A percentile compares a stretch with the other conserved stretches of the same genome.
Evolutionary conservation across 768 basidiomycete genomes (phyloP).

Genomic region (Leucosporidium creatinivorum): DNA sequence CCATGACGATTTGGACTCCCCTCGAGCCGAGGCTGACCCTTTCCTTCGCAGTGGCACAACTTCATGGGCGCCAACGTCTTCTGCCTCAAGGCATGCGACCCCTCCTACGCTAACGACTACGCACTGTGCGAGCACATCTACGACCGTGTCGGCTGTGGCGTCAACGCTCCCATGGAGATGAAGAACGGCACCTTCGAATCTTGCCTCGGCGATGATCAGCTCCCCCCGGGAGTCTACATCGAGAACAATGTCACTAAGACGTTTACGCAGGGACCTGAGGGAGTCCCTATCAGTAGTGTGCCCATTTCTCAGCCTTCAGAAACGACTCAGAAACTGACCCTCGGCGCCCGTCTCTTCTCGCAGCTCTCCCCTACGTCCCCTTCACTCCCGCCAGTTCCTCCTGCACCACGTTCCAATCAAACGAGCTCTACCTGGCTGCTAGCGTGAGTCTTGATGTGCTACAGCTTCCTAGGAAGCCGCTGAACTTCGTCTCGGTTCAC

Average conservation of each 20-base stretch:
- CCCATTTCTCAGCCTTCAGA: background rate
- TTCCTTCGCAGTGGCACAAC: conserved; percentile 43
- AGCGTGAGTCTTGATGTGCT: too few species aligned
- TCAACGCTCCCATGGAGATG: conserved; percentile 64
- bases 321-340: conserved; percentile 35
- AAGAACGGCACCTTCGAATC: conserved; percentile 55
- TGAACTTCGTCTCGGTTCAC: too few species aligned
- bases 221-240: conserved; percentile 41
- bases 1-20: too few species aligned
- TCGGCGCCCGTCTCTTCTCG: conserved; percentile 28
- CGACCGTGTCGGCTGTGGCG: conserved; percentile 48
- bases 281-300: too few species aligned
- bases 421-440: too few species aligned
- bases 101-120: conserved; percentile 47
- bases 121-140: conserved; percentile 60
- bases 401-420: conserved; percentile 36
- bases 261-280: conserved; percentile 34
- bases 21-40: background rate
- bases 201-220: conserved; percentile 62
- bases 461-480: too few species aligned
- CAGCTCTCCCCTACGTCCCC: conserved; percentile 37
- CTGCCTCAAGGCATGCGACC: conserved; percentile 50
- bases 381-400: conserved; percentile 37
- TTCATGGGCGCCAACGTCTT: conserved; percentile 56
- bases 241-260: conserved; percentile 7